These are phyloP conservation scores for Dacryopinax spathularia DNA, from an alignment of 768 basidiomycete genomes.

Conservation along the genomic window DNA sequence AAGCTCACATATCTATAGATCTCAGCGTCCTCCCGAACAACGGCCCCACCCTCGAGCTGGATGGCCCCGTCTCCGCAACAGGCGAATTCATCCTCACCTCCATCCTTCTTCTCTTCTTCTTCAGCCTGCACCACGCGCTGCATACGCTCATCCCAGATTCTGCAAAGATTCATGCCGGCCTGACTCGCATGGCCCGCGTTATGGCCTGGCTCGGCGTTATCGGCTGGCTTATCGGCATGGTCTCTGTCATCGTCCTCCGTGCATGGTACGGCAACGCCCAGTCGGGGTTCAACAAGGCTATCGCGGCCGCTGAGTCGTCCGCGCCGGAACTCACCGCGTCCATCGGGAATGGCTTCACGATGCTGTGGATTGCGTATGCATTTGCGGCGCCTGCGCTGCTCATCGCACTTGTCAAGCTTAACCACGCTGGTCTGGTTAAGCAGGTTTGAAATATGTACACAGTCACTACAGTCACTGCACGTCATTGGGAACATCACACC, in stretches of 20 bases:
- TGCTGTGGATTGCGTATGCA: conserved; percentile 11
- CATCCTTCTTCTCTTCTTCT: conserved; percentile 5
- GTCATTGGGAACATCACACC: too few species aligned
- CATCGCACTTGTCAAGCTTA: conserved; percentile 10
- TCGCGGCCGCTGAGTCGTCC: neutral
- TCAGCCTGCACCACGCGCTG: neutral
- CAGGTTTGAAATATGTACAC: neutral
- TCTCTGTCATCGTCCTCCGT: conserved; percentile 8
- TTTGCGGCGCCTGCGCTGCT: conserved; percentile 7
- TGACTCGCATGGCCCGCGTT: neutral
- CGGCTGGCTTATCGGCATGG: conserved; percentile 9
- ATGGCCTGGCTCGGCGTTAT: conserved; percentile 9
- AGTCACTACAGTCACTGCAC: too few species aligned
- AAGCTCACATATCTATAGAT: neutral
- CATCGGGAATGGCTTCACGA: conserved; percentile 11
- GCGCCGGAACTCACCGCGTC: conserved; percentile 2
- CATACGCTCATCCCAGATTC: neutral
- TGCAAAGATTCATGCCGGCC: neutral
- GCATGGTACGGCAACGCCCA: conserved; percentile 6
- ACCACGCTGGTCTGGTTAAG: conserved; percentile 2
- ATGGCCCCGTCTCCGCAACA: neutral
- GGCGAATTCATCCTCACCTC: conserved; percentile 8
- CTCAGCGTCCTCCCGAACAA: neutral
- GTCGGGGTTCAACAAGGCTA: conserved; percentile 2
- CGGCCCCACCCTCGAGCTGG: conserved; percentile 1